Evolutionary conservation across 257 asterid genomes (phyloP), one percentile per base, ranked within the genome.

Genomic region (Solanum tacnaense): DNA sequence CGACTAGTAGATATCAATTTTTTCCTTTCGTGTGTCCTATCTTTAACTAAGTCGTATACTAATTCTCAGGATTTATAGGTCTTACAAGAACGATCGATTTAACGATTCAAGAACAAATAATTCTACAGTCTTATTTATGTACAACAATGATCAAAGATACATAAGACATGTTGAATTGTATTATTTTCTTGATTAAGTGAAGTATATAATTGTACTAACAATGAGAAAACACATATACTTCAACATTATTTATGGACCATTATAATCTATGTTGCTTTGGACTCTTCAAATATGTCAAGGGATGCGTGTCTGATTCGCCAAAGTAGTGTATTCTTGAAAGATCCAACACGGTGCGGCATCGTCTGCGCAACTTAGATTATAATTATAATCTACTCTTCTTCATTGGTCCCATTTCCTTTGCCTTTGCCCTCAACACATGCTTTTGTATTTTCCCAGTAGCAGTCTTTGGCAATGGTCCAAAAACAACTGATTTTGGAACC

Each of bases 371-470:
- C 9, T 56, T 6, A 18, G 65, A 56, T 27, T 79, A 44, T 18
- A 49, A 16, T 82, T 82, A 97, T 49, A 97, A 83, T 86, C 93
- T 91, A 75, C 99, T 97, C 91, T 91, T 95, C 92, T 91, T 96
- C 91, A 93, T 72, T 4, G 98, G 93, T 65, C 99, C 99, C 96
- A 97, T 92, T 90, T 96, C 96, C 95, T 93, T 97, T 10, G 98
- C 99, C 92, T 91, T 96, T 46, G 93, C 85, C 95, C 99, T 96
- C 91, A 97, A 88, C 91, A 96, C 6, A 79, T 97, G 98, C 91
- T 97, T 97, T 93, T 95, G 99, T 86, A 96, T 96, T 89, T 97
- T 97, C 56, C 99, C 99, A 0, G 99, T 97, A 7, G 99, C 99
- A 2, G 99, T 96, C 88, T 97, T 97, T 2, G 99, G 99, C 94